Evolutionary conservation across 331 rosid species (phyloP), one percentile per base, ranked within the genome.

Genomic region (Cydonia oblonga): DNA sequence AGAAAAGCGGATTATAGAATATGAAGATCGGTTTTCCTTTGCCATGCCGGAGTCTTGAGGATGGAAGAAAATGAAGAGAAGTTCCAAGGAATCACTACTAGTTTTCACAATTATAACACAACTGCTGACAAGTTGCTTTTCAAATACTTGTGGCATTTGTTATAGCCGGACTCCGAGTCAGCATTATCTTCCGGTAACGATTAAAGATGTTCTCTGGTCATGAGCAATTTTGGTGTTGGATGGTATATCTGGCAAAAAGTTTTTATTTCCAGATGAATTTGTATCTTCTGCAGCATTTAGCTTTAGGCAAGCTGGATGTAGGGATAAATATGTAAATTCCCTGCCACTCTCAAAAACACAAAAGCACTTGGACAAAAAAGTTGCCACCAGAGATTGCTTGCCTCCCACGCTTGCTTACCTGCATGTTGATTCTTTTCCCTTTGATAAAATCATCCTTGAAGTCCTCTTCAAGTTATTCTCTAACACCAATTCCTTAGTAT

Each of bases 401-500:
- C 80, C 88, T 90, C 87, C 81, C 66, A 28, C 79, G 32, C 84
- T n/a, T n/a, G n/a, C n/a, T n/a, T 57, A 46, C 72, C 89, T 72
- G 61, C 62, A 69, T 75, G 14, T 54, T 73, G 90, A 89, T 92
- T 82, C 97, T 84, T 92, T 92, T 42, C 93, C 92, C 81, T 75
- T 74, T 68, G 30, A 42, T 69, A 66, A 71, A 92, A 85, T 76
- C 84, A 84, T 92, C 90, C 93, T 86, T 89, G 86, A 81, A 87
- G 88, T 91, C 81, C 9, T 61, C 79, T 65, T 74, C 85, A 91
- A 89, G 97, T 89, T 78, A 89, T 91, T 77, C 88, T 64, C 85
- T 40, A 70, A 69, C 79, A 76, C 40, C 77, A 74, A 35, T 53
- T 70, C 67, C 79, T 59, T 38, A 76, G 23, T 82, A 42, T 79